Conservation (phyloP, 768 basidiomycete species). For the Lyophyllum atratum region DNA sequence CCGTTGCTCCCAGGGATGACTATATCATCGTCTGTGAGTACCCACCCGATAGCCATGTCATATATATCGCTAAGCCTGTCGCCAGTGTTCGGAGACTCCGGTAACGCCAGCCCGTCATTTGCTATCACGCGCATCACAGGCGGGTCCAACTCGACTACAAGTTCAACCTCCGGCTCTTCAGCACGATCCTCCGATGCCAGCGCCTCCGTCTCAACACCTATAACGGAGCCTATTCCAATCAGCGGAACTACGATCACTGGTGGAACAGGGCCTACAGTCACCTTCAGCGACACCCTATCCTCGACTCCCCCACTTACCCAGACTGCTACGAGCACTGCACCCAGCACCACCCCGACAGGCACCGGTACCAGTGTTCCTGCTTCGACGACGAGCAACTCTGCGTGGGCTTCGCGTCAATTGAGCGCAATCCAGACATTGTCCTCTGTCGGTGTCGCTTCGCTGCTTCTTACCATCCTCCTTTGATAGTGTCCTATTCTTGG, state of each 20-base stretch:
- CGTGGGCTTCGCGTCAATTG: slow-evolving; percentile 22
- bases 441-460: slow-evolving; percentile 18
- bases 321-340: not conserved
- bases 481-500: slow-evolving; percentile 12
- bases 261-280: not conserved
- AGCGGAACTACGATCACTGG: slow-evolving; percentile 27
- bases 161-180: not conserved
- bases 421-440: slow-evolving; percentile 12
- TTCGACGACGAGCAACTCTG: slow-evolving; percentile 27
- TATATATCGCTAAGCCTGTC: slow-evolving; percentile 8
- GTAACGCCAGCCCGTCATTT: slow-evolving; percentile 60
- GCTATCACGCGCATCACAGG: slow-evolving; percentile 54
- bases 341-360: not conserved
- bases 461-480: slow-evolving; percentile 18
- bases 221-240: slow-evolving; percentile 32
- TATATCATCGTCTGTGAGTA: slow-evolving; percentile 69
- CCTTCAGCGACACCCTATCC: not conserved
- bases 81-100: slow-evolving; percentile 69
- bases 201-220: slow-evolving; percentile 22
- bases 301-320: not conserved
- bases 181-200: slow-evolving; percentile 18
- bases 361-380: slow-evolving; percentile 12
- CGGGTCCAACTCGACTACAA: slow-evolving; percentile 22
- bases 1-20: slow-evolving; percentile 40
- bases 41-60: not conserved